Base-by-base conservation (phyloP, 176 grass and related monocot genomes). In the Raddia guianensis region DNA sequence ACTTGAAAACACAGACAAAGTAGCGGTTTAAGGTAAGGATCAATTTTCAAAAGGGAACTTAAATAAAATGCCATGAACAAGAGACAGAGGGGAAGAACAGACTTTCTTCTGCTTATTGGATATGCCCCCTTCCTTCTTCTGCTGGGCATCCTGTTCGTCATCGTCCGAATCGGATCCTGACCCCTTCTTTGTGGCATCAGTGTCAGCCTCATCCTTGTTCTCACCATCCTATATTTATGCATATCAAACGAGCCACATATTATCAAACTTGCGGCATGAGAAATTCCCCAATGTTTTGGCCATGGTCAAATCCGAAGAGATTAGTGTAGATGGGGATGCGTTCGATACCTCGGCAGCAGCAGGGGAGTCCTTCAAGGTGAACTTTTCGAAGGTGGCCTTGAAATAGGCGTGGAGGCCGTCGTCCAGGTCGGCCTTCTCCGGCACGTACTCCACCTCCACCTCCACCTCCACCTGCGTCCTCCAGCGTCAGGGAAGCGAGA, bases 71-170 rank as follows among this genome's bases (percentile, higher is more conserved):
- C 4, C 2, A 18, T 65, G 7, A 79, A 79, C 37, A 64, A 53
- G 2, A 81, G 45, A 37, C 21, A 72, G 62, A 20, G 76, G 71
- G 1, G 13, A 7, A 65, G 20, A 20, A 50, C 77, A 43, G 12
- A 97, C 93, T 70, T 95, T 98, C 61, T 94, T 98, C 85, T 93
- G 90, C 88, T 98, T 95, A 75, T 93, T 95, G 42, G 95, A 98
- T 12, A 93, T 2, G 9, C 87, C 88, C 32, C 95, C 92, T 55
- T 98, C 93, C 55, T 98, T 91, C 82, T 91, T 95, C 50, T 91
- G 91, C 20, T 87, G 84, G 72, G 75, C 55, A 4, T 89, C 92
- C 60, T 91, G 88, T 42, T 97, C 91, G 5, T 94, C 93, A 8
- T 91, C 90, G 1, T 90, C 91, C 0, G 93, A 91, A 75, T 97